These are phyloP conservation scores for Leccinum broughii DNA, from an alignment of 768 basidiomycete genomes.

Conservation along the genomic window DNA sequence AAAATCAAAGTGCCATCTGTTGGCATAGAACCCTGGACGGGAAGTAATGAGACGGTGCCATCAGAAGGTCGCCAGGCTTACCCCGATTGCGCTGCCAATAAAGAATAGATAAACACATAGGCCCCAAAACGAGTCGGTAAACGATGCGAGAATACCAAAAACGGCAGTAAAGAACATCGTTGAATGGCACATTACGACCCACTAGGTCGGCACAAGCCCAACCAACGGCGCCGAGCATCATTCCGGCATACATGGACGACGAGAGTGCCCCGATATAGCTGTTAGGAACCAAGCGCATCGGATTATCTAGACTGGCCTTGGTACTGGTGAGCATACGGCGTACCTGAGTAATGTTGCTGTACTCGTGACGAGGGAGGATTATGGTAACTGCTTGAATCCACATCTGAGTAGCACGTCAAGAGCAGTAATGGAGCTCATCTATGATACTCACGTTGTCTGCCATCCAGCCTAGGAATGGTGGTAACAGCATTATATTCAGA, in stretches of 20 bases:
- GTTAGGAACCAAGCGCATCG: slow-evolving; percentile 56
- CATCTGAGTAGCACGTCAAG: slow-evolving; percentile 59
- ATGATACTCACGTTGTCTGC: slow-evolving; percentile 75
- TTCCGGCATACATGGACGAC: slow-evolving; percentile 90
- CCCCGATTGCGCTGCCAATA: slow-evolving; percentile 92
- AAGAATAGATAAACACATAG: slow-evolving; percentile 82
- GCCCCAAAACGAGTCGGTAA: slow-evolving; percentile 62
- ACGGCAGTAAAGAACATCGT: slow-evolving; percentile 88
- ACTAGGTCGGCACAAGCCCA: slow-evolving; percentile 94
- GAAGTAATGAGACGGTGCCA: background rate
- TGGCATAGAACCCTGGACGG: slow-evolving; percentile 83
- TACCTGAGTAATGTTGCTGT: slow-evolving; percentile 83
- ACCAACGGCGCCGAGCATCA: slow-evolving; percentile 92
- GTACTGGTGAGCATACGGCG: slow-evolving; percentile 18
- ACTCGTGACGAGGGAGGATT: slow-evolving; percentile 92
- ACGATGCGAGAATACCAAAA: slow-evolving; percentile 81
- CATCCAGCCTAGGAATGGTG: slow-evolving; percentile 68
- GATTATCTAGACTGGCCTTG: slow-evolving; percentile 4
- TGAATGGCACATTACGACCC: slow-evolving; percentile 89
- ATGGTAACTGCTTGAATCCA: slow-evolving; percentile 92
- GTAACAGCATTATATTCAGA: background rate
- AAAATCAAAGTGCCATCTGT: slow-evolving; percentile 92
- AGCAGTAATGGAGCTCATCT: slow-evolving; percentile 3
- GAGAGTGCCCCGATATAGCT: slow-evolving; percentile 79
- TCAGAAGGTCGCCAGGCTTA: slow-evolving; percentile 37